Evolutionary conservation across 2,329 filamentous ascomycete genomes (phyloP).

Genomic region (Sclerotinia trifoliorum): DNA sequence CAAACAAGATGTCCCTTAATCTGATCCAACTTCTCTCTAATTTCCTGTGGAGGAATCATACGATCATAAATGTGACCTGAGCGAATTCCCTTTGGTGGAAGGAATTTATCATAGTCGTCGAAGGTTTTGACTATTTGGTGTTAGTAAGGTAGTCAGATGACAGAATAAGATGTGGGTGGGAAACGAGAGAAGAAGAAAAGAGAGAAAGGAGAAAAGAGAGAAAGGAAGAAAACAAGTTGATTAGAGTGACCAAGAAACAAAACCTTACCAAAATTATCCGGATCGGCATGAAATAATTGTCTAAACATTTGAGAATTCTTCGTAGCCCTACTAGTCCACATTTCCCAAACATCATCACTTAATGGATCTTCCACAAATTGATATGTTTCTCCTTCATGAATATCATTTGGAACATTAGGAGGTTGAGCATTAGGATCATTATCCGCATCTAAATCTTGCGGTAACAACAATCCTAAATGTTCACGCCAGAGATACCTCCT

Average conservation of each 20-base stretch:
- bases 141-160: not conserved
- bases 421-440: conserved; percentile 73
- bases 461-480: conserved; percentile 76
- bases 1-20: conserved; percentile 89
- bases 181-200: too few relatives aligned
- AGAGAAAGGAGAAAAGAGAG: not conserved
- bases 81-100: conserved; percentile 67
- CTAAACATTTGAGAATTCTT: conserved; percentile 73
- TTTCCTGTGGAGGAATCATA: conserved; percentile 69
- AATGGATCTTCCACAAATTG: conserved; percentile 71
- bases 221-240: not conserved
- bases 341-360: conserved; percentile 61
- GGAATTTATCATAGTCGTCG: conserved; percentile 81
- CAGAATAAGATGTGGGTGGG: too few relatives aligned
- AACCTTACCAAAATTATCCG: conserved; percentile 72
- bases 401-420: conserved; percentile 66
- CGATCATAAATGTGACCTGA: conserved; percentile 84
- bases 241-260: not conserved
- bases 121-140: conserved; percentile 71
- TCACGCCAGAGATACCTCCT: conserved; percentile 85
- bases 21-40: conserved; percentile 71
- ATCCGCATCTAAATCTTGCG: conserved; percentile 67
- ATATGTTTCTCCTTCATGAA: conserved; percentile 60
- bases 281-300: conserved; percentile 83
- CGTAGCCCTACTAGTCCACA: conserved; percentile 68